Conservation (phyloP, 495 filamentous ascomycete genomes). For the Pseudoneurospora amorphoporcata region DNA sequence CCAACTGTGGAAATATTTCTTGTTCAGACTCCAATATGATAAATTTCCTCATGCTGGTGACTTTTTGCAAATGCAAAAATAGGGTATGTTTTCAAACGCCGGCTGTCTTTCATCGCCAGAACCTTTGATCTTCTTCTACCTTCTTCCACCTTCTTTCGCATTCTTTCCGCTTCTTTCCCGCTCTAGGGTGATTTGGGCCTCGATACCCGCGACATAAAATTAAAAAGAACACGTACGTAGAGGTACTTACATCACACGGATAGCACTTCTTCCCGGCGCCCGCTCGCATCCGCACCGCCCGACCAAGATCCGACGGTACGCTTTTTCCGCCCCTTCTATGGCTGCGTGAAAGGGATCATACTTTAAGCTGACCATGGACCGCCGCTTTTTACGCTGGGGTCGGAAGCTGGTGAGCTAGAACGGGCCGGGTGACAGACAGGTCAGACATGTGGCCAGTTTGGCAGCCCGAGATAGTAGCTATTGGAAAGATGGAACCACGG, state of each 20-base stretch:
- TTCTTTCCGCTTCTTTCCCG: background rate
- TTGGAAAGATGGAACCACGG: too few species aligned
- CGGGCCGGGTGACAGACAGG: too few species aligned
- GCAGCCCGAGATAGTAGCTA: too few species aligned
- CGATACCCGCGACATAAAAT: background rate
- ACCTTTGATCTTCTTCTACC: background rate
- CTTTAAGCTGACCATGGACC: too few species aligned
- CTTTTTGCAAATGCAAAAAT: background rate
- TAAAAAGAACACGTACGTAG: background rate
- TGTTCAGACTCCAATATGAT: too few species aligned
- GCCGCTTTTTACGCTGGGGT: too few species aligned
- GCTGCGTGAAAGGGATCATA: too few species aligned
- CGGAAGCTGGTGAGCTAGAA: too few species aligned
- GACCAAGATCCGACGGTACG: background rate
- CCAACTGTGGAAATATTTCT: too few species aligned
- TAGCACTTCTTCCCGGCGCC: background rate
- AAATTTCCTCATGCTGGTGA: too few species aligned
- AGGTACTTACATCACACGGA: background rate
- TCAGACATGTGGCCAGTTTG: too few species aligned
- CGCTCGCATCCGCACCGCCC: background rate
- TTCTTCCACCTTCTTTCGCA: background rate
- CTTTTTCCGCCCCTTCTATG: background rate
- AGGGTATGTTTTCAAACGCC: background rate
- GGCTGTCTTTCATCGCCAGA: background rate
- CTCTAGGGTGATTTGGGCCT: too few species aligned